Conservation (phyloP, 1,139 yeast genomes). For the Kodamaea anthophila region DNA sequence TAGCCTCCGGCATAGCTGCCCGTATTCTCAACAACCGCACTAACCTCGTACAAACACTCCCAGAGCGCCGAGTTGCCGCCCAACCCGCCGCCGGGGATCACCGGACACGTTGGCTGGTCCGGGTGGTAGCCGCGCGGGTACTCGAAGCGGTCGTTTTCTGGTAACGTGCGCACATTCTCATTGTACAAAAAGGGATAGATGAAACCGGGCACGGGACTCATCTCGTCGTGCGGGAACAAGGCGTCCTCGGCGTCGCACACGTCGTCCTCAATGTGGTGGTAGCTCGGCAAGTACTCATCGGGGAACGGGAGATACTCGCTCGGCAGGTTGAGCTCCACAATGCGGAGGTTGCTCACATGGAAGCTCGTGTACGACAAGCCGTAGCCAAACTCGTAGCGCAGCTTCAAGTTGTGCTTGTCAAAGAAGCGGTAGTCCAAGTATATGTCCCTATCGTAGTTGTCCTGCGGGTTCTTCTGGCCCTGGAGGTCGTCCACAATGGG, state of each 20-base stretch:
- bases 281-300: conserved; percentile 38
- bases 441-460: conserved; percentile 43
- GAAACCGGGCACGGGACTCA: conserved; percentile 46
- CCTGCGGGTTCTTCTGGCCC: conserved; percentile 38
- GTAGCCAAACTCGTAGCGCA: conserved; percentile 57
- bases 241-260: conserved; percentile 54
- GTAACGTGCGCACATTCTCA: conserved; percentile 37
- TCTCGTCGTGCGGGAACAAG: conserved; percentile 49
- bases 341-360: conserved; percentile 32
- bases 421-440: conserved; percentile 52
- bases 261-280: conserved; percentile 37
- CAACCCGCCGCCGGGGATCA: conserved; percentile 52
- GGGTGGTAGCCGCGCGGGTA: conserved; percentile 50
- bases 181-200: conserved; percentile 47
- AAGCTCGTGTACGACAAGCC: conserved; percentile 55
- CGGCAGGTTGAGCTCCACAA: conserved; percentile 39
- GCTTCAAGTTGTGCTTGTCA: conserved; percentile 50
- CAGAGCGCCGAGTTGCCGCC: conserved; percentile 46
- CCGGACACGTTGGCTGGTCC: conserved; percentile 30
- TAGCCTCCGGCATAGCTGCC: conserved; percentile 48
- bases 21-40: conserved; percentile 43
- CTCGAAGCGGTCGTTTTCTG: conserved; percentile 36
- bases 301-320: conserved; percentile 47
- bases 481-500: conserved; percentile 40
- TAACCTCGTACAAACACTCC: conserved; percentile 43